These are phyloP conservation scores for Hordeum marinum DNA, from an alignment of 176 grass and related monocot species.

Conservation along the genomic window DNA sequence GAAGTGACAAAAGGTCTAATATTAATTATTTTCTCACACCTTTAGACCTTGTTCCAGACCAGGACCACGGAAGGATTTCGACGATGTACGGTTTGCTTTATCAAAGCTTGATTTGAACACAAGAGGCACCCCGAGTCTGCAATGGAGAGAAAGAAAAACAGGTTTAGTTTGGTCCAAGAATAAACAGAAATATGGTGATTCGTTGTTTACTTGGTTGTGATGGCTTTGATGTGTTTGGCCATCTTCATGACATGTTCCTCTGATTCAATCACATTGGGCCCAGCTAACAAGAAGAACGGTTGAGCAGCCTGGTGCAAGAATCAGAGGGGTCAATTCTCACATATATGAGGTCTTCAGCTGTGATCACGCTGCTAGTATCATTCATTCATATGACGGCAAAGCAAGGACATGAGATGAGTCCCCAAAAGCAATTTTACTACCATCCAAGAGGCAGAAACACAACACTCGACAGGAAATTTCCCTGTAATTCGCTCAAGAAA, in stretches of 20 bases:
- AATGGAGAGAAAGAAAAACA: background rate
- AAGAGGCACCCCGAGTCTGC: slow-evolving; percentile 75
- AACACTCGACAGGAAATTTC: background rate
- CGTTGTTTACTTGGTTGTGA: slow-evolving; percentile 64
- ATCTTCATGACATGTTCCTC: slow-evolving; percentile 89
- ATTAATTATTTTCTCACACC: slow-evolving; percentile 4
- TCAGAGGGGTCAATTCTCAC: slow-evolving; percentile 1
- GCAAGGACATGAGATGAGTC: background rate
- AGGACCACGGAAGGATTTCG: slow-evolving; percentile 87
- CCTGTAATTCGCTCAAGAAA: background rate
- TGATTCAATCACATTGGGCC: slow-evolving; percentile 92
- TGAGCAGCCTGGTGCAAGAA: slow-evolving; percentile 61
- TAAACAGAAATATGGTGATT: background rate
- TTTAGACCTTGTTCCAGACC: slow-evolving; percentile 92
- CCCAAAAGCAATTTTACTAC: background rate
- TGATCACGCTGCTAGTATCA: background rate
- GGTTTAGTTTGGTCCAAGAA: background rate
- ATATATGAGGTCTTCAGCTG: background rate
- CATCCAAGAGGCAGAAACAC: background rate
- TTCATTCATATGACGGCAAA: background rate
- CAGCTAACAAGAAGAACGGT: slow-evolving; percentile 86
- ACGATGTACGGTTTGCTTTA: slow-evolving; percentile 94
- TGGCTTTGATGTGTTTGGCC: slow-evolving; percentile 75
- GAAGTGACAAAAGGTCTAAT: background rate
- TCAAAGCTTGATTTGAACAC: slow-evolving; percentile 98